phyloP scores from a whole-genome alignment of 371 early-diverging fungal genomes.

The Mucor plumbeus region DNA sequence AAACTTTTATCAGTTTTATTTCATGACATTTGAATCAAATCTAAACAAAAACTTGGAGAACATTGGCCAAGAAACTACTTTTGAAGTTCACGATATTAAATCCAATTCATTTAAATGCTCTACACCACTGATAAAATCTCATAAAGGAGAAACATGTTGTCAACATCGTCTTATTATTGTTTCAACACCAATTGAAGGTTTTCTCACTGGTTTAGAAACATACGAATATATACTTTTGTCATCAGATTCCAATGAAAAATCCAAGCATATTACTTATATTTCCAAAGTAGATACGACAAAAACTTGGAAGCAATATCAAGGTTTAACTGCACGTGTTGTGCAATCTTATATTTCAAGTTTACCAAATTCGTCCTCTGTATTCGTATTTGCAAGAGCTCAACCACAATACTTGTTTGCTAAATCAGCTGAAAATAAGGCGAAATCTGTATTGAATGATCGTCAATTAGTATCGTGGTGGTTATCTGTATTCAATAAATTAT shows the following conservation, averaged over 20 bases:
- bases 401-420: slow-evolving; percentile 84
- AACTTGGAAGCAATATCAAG: slow-evolving; percentile 28
- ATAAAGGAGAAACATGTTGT: slow-evolving; percentile 14
- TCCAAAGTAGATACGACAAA: slow-evolving; percentile 72
- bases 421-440: slow-evolving; percentile 66
- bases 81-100: slow-evolving; percentile 6
- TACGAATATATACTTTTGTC: slow-evolving; percentile 33
- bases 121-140: slow-evolving; percentile 14
- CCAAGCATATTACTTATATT: slow-evolving; percentile 49
- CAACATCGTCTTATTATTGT: slow-evolving; percentile 28
- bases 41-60: slow-evolving; percentile 4
- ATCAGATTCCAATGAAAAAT: slow-evolving; percentile 8
- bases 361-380: slow-evolving; percentile 40
- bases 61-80: neutral
- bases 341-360: slow-evolving; percentile 53
- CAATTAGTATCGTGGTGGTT: slow-evolving; percentile 85
- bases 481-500: slow-evolving; percentile 25
- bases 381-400: slow-evolving; percentile 85
- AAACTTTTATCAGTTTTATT: neutral
- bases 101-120: slow-evolving; percentile 2
- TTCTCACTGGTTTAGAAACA: slow-evolving; percentile 43
- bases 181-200: slow-evolving; percentile 16
- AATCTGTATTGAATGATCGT: slow-evolving; percentile 65
- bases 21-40: slow-evolving; percentile 10
- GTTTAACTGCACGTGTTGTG: slow-evolving; percentile 44